A percentile compares a stretch with the other conserved stretches of the same genome.
phyloP scores from a whole-genome alignment of 306 rosid species.

The Vigna hirtella region DNA sequence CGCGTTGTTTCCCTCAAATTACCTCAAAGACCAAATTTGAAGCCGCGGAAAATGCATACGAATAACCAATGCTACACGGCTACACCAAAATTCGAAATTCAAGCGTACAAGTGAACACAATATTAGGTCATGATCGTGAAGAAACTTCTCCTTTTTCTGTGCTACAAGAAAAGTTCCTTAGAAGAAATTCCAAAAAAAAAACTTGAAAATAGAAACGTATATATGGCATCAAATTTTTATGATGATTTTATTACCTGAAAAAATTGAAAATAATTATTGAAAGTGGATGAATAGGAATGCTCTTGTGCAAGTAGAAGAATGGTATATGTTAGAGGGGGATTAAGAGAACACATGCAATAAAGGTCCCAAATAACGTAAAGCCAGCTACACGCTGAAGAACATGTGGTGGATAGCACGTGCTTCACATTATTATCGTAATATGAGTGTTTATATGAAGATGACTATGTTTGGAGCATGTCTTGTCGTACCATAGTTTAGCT shows the following conservation, averaged over 20 bases:
- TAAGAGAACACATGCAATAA: not conserved
- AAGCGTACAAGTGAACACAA: slow-evolving; percentile 3
- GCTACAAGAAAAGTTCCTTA: not conserved
- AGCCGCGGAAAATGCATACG: not conserved
- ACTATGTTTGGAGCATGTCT: not conserved
- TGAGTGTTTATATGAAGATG: not conserved
- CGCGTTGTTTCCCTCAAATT: not conserved
- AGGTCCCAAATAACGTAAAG: not conserved
- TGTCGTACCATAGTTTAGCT: not conserved
- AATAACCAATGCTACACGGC: not conserved
- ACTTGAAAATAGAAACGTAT: not conserved
- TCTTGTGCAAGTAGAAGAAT: not conserved
- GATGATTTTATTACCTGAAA: not conserved
- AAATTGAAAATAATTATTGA: not conserved
- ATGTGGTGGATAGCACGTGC: not conserved
- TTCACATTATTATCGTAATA: not conserved
- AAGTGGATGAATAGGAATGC: not conserved
- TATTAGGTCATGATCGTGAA: not conserved
- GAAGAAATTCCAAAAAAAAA: not conserved
- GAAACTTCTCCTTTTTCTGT: not conserved
- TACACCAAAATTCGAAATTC: not conserved
- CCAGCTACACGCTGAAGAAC: not conserved
- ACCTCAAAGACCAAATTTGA: slow-evolving; percentile 3
- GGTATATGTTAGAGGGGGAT: not conserved
- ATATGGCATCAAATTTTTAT: not conserved